phyloP scores from a whole-genome alignment of 805 yeast genomes.

The Hanseniaspora mollemarum region DNA sequence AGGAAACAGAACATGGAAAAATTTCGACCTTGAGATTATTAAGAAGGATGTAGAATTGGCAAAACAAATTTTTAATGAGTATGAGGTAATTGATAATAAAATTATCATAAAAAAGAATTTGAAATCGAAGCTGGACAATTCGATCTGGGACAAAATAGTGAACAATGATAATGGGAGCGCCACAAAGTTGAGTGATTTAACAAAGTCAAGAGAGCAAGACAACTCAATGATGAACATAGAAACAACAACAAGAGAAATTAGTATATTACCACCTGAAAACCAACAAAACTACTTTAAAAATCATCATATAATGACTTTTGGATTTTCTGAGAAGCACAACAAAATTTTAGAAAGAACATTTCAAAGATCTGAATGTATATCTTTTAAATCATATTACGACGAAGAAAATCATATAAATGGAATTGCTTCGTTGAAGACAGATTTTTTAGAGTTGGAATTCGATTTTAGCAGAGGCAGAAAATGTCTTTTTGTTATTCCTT shows the following conservation, averaged over 20 bases:
- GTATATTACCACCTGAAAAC: not conserved
- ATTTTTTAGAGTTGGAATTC: not conserved
- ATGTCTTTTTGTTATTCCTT: constrained; percentile 8
- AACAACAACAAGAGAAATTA: not conserved
- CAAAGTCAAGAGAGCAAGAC: not conserved
- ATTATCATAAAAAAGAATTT: constrained; percentile 10
- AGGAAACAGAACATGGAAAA: constrained; percentile 12
- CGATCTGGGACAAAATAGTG: constrained; percentile 15
- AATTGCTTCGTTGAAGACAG: not conserved
- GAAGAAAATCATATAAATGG: not conserved
- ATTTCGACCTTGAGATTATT: not conserved
- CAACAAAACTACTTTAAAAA: constrained; percentile 5
- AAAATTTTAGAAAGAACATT: constrained; percentile 6
- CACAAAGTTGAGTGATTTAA: not conserved
- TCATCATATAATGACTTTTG: constrained; percentile 9
- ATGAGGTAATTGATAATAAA: constrained; percentile 13
- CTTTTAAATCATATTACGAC: not conserved
- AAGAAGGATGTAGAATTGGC: constrained; percentile 3
- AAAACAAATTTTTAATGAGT: constrained; percentile 14
- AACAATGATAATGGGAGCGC: not conserved
- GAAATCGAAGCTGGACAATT: constrained; percentile 7
- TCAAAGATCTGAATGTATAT: constrained; percentile 1
- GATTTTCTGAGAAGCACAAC: constrained; percentile 8
- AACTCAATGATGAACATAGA: not conserved
- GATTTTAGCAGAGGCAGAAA: not conserved